A percentile compares a stretch with the other conserved stretches of the same genome.
These are phyloP conservation scores for Candida silvicultrix DNA, from an alignment of 805 yeast genomes.

Conservation along the genomic window DNA sequence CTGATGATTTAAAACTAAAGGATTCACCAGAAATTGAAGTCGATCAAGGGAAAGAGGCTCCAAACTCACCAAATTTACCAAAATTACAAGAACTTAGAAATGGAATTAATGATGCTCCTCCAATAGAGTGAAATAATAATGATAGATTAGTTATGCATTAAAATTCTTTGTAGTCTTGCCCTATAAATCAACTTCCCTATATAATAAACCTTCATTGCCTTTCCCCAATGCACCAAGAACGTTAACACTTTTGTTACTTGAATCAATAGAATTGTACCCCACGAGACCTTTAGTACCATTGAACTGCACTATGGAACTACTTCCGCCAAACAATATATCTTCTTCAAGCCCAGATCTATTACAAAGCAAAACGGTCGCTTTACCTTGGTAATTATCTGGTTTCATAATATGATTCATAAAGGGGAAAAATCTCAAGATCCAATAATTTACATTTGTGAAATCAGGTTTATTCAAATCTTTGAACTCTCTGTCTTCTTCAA, in stretches of 20 bases:
- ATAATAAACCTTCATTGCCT: constrained; percentile 58
- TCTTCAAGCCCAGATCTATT: constrained; percentile 80
- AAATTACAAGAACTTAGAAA: too few species aligned
- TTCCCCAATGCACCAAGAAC: constrained; percentile 52
- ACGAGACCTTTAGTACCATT: constrained; percentile 27
- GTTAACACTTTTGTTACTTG: constrained; percentile 43
- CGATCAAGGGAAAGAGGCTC: background rate
- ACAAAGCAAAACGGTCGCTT: constrained; percentile 43
- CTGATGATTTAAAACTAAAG: background rate
- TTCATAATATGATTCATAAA: constrained; percentile 34
- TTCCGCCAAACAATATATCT: constrained; percentile 61
- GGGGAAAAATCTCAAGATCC: constrained; percentile 70
- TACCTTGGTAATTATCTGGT: constrained; percentile 6
- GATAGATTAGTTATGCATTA: background rate
- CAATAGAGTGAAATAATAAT: too few species aligned
- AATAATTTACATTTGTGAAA: constrained; percentile 52
- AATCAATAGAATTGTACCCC: constrained; percentile 28
- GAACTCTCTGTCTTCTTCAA: constrained; percentile 17
- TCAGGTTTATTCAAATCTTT: constrained; percentile 34
- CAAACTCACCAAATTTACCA: background rate
- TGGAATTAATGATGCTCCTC: too few species aligned
- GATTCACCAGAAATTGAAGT: background rate
- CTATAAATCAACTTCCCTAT: constrained; percentile 45
- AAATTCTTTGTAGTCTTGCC: background rate
- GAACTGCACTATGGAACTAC: constrained; percentile 51